Evolutionary conservation across 306 rosid species (phyloP).

Genomic region (Gleditsia sinensis): DNA sequence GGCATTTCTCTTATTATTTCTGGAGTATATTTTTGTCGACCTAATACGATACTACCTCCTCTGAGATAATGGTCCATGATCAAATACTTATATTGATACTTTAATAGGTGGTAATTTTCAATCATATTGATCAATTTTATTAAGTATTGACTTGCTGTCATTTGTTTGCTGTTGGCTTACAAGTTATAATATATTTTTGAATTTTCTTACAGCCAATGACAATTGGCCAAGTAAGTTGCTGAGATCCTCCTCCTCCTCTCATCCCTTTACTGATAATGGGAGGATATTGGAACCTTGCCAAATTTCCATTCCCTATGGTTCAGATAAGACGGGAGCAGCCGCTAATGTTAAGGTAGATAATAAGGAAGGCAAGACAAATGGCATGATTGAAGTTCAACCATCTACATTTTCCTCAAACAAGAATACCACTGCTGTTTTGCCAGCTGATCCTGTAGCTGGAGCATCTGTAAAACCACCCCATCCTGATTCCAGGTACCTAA

Average conservation of each 20-base stretch:
- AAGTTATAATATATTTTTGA: conserved; percentile 39
- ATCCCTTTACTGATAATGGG: conserved; percentile 64
- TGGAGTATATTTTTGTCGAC: conserved; percentile 37
- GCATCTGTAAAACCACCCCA: conserved; percentile 60
- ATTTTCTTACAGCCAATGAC: conserved; percentile 71
- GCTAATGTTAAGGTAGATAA: conserved; percentile 46
- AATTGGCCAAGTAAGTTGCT: conserved; percentile 71
- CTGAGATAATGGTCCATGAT: conserved; percentile 34
- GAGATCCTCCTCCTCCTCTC: conserved; percentile 55
- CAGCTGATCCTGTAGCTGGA: conserved; percentile 40
- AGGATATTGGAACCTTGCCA: conserved; percentile 63
- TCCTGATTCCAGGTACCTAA: conserved; percentile 70
- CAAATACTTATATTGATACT: conserved; percentile 20
- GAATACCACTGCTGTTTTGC: conserved; percentile 33
- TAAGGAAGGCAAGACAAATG: conserved; percentile 65
- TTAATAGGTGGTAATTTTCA: conserved; percentile 29
- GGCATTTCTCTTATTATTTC: conserved; percentile 38
- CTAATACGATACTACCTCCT: conserved; percentile 25
- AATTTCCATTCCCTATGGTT: conserved; percentile 44
- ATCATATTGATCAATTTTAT: conserved; percentile 23
- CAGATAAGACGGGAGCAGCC: conserved; percentile 50
- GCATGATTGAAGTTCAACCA: conserved; percentile 55
- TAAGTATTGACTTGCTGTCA: conserved; percentile 24
- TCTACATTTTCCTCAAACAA: conserved; percentile 45
- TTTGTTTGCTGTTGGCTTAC: conserved; percentile 44